A percentile compares a stretch with the other conserved stretches of the same genome.
Conservation (phyloP, 176 grass and related monocot genomes). For the Triticum monococcum region DNA sequence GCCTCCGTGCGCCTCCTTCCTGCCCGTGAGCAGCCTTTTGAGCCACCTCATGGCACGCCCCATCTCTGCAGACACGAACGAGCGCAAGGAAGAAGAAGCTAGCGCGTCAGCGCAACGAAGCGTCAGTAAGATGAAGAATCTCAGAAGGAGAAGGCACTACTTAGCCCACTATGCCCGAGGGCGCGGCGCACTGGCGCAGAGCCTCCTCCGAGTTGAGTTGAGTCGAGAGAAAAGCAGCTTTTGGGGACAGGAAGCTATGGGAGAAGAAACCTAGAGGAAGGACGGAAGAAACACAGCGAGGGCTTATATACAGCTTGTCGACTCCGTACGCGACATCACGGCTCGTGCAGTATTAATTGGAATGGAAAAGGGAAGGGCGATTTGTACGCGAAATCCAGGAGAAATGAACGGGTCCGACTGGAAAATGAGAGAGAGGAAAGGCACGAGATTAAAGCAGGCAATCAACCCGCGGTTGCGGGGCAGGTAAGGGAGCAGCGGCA, state of each 20-base stretch:
- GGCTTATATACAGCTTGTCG: neutral
- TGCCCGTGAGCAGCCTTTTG: conserved; percentile 54
- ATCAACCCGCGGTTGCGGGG: neutral
- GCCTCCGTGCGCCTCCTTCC: conserved; percentile 46
- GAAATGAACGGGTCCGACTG: neutral
- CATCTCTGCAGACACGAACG: conserved; percentile 36
- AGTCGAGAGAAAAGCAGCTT: neutral
- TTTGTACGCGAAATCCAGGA: neutral
- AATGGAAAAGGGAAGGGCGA: neutral
- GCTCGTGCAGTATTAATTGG: neutral
- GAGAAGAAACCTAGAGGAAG: neutral
- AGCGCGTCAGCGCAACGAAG: neutral
- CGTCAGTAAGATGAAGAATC: neutral
- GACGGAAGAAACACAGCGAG: conserved; percentile 11
- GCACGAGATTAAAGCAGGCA: neutral
- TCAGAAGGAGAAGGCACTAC: neutral
- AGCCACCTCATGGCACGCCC: conserved; percentile 72
- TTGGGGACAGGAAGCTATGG: neutral
- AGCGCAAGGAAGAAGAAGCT: neutral
- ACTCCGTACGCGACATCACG: conserved; percentile 9
- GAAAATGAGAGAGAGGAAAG: neutral
- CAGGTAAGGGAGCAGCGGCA: neutral
- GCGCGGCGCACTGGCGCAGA: neutral
- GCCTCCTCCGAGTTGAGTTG: neutral
- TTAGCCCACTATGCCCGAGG: neutral